Evolutionary conservation across 2,329 filamentous ascomycete genomes (phyloP), one percentile per base, ranked within the genome.

Genomic region (Xylaria arbuscula): DNA sequence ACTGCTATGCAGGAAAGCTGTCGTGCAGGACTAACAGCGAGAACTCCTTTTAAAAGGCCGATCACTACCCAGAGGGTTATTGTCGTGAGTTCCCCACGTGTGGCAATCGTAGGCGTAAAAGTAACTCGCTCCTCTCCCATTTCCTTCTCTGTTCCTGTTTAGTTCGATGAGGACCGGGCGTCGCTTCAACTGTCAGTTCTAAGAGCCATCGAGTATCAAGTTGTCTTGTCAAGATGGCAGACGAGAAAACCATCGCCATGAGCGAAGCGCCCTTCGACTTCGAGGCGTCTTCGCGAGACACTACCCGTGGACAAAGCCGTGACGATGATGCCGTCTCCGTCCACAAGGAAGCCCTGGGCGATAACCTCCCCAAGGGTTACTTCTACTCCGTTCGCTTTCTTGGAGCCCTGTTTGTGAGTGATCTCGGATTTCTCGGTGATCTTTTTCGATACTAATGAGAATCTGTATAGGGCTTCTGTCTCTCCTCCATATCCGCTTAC

Each of bases 401-500:
- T 0, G 79, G 79, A 32, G 73, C 76, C 0, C 65, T 80, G 22
- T 54, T 75, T 54, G 80, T 80, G 65, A 66, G 77, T 74, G 2
- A 3, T 50, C n/a, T 34, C 10, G 5, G 15, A 51, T 34, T n/a
- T 15, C 7, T 36, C 17, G 53, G 8, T 47, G 15, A 57, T 38
- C 34, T 64, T 19, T 57, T 58, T n/a, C n/a, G 15, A 36, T 53
- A 54, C 62, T 68, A 45, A 72, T 54, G 28, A 47, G 11, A 64
- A 17, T 42, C 24, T 17, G 8, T 55, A 80, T 55, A 80, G 79
- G 80, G 78, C 9, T 81, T 81, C 70, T 80, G 78, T 67, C 72
- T 81, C 8, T 79, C 80, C 7, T 77, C 79, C 60, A 78, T 80
- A 54, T 79, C 77, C 40, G 79, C 79, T 17, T 80, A 80, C 62